Conservation (phyloP, 2,329 filamentous ascomycete species). For the Curvularia sp. region DNA sequence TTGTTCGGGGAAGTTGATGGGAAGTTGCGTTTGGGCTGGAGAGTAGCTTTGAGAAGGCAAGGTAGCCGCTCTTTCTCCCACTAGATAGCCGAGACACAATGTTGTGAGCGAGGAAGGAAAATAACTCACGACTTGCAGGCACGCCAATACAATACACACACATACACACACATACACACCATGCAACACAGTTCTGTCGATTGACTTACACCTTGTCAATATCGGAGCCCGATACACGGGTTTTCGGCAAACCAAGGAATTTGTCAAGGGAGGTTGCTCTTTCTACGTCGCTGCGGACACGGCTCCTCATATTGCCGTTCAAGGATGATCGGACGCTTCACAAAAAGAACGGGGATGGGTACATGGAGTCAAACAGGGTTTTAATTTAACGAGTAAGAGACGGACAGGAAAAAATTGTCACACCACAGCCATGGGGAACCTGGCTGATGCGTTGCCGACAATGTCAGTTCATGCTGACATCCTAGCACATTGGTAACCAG, state of each 20-base stretch:
- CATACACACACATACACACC: not conserved
- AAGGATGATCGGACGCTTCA: not conserved
- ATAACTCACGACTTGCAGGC: not conserved
- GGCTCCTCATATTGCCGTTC: not conserved
- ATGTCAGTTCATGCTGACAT: not conserved
- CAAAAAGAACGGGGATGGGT: slow-evolving; percentile 1
- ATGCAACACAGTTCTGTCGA: not conserved
- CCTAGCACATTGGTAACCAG: not conserved
- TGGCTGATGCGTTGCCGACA: not conserved
- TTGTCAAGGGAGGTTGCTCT: not conserved
- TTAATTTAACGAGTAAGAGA: not conserved
- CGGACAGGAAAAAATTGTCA: not conserved
- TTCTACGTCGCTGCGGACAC: not conserved
- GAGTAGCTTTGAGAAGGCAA: not conserved
- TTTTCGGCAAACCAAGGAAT: not conserved
- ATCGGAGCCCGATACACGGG: not conserved
- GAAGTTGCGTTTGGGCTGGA: not conserved
- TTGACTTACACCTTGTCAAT: not conserved
- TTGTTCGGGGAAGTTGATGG: not conserved
- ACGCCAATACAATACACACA: not conserved
- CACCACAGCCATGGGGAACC: not conserved
- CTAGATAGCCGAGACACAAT: slow-evolving; percentile 3
- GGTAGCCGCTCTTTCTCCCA: not conserved
- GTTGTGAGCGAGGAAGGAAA: not conserved
- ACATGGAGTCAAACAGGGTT: not conserved